Percentiles rank a stretch among this genome's conserved stretches.
phyloP scores from a whole-genome alignment of 1,284 basidiomycete genomes.

The Papiliotrema nemorosa region DNA sequence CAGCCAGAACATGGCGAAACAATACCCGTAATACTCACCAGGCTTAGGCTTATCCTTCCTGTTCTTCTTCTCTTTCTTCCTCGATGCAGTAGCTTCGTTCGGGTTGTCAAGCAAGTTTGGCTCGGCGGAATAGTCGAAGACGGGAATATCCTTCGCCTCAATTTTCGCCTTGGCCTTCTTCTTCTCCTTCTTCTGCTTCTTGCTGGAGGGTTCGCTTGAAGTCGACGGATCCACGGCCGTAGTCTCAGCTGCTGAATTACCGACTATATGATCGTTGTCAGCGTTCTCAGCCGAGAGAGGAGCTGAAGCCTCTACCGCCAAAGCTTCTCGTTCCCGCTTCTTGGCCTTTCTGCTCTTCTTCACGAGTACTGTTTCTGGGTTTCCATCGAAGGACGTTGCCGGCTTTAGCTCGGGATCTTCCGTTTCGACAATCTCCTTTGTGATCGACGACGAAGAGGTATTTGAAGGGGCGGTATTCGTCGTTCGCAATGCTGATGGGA shows the following conservation, averaged over 20 bases:
- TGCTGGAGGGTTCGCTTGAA: slow-evolving; percentile 2
- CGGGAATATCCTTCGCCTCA: slow-evolving; percentile 47
- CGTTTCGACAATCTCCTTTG: too few species aligned
- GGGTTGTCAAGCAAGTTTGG: slow-evolving; percentile 71
- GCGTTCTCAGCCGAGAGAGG: neutral
- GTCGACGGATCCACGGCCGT: neutral
- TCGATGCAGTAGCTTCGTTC: slow-evolving; percentile 8
- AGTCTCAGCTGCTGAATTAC: neutral
- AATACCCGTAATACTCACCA: slow-evolving; percentile 20
- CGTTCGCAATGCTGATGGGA: slow-evolving; percentile 52
- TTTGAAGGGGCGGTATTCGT: slow-evolving; percentile 26
- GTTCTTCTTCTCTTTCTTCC: slow-evolving; percentile 16
- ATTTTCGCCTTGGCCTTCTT: slow-evolving; percentile 25
- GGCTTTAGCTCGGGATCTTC: too few species aligned
- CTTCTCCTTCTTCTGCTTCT: slow-evolving; percentile 24
- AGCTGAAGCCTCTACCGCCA: neutral
- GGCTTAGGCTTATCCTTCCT: slow-evolving; percentile 40
- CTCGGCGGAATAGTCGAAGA: slow-evolving; percentile 70
- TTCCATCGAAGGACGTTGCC: too few species aligned
- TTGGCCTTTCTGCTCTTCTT: slow-evolving; percentile 1
- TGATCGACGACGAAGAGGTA: neutral
- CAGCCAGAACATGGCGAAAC: too few species aligned
- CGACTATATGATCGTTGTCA: neutral
- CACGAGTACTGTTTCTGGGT: neutral
- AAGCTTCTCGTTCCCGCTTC: neutral